Conservation (phyloP, 2,329 filamentous ascomycete genomes). For the Bipolaris sorokiniana region DNA sequence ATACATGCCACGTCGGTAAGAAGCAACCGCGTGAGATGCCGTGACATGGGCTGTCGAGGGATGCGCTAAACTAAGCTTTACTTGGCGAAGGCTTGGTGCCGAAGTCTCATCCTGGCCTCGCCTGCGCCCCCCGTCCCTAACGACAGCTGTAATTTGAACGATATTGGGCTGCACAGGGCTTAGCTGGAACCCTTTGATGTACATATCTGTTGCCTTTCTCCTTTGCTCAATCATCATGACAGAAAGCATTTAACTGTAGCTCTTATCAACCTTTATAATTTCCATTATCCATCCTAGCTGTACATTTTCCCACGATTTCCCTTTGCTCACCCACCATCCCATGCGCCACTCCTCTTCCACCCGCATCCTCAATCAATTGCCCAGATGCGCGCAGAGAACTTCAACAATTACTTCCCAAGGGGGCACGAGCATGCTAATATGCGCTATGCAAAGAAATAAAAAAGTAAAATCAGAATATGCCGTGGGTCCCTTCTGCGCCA, state of each 20-base stretch:
- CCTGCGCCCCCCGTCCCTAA: neutral
- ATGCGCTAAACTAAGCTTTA: slow-evolving; percentile 21
- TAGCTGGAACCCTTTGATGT: neutral
- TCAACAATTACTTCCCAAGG: neutral
- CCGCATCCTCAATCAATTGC: neutral
- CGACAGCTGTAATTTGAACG: neutral
- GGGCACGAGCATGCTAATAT: neutral
- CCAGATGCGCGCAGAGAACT: neutral
- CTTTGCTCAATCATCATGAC: too few species aligned
- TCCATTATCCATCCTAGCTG: neutral
- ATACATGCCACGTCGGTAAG: neutral
- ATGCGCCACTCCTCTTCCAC: neutral
- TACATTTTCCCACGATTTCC: neutral
- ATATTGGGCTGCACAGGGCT: neutral
- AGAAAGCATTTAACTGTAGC: too few species aligned
- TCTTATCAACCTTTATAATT: neutral
- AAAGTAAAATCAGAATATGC: neutral
- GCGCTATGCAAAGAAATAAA: neutral
- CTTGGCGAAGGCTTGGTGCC: slow-evolving; percentile 33
- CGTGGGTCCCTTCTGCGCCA: neutral
- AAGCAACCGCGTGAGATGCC: neutral
- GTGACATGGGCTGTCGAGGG: neutral
- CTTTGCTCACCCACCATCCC: neutral
- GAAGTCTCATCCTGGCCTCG: neutral
- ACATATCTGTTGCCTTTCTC: too few species aligned